A percentile compares a stretch with the other conserved stretches of the same genome.
Conservation (phyloP, 75 land plant genomes). For the Adiantum capillusveneris region DNA sequence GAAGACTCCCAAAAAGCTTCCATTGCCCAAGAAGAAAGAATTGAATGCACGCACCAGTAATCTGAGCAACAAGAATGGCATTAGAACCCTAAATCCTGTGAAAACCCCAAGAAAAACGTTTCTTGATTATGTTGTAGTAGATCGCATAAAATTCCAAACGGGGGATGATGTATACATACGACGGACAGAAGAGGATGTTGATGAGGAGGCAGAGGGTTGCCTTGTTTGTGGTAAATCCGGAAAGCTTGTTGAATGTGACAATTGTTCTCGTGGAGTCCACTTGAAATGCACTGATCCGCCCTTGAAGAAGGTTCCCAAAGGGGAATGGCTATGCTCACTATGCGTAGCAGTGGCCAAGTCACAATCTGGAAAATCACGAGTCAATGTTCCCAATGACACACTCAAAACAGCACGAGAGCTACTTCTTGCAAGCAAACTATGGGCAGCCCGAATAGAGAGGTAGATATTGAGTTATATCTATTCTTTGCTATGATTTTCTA, state of each 20-base stretch:
- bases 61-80: neutral
- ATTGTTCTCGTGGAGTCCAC: slow-evolving; percentile 85
- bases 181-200: slow-evolving; percentile 54
- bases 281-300: slow-evolving; percentile 77
- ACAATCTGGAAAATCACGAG: slow-evolving; percentile 36
- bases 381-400: neutral
- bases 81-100: neutral
- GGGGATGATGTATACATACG: slow-evolving; percentile 94
- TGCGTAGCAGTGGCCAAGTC: slow-evolving; percentile 48
- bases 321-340: slow-evolving; percentile 70
- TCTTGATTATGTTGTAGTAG: slow-evolving; percentile 31
- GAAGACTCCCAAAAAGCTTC: neutral
- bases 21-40: neutral
- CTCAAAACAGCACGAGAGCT: slow-evolving; percentile 76
- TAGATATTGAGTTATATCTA: slow-evolving; percentile 16
- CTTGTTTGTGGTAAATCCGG: slow-evolving; percentile 58
- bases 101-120: neutral
- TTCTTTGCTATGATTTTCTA: too few relatives aligned
- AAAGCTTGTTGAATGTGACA: slow-evolving; percentile 66
- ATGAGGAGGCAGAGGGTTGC: slow-evolving; percentile 65
- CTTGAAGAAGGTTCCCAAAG: slow-evolving; percentile 78
- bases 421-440: slow-evolving; percentile 70
- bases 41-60: too few relatives aligned
- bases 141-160: slow-evolving; percentile 52
- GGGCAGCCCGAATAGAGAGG: slow-evolving; percentile 94